Percentiles rank a stretch among this genome's conserved stretches.
Evolutionary conservation across 1,139 yeast species (phyloP).

Genomic region (Lodderomyces parapsilosis): DNA sequence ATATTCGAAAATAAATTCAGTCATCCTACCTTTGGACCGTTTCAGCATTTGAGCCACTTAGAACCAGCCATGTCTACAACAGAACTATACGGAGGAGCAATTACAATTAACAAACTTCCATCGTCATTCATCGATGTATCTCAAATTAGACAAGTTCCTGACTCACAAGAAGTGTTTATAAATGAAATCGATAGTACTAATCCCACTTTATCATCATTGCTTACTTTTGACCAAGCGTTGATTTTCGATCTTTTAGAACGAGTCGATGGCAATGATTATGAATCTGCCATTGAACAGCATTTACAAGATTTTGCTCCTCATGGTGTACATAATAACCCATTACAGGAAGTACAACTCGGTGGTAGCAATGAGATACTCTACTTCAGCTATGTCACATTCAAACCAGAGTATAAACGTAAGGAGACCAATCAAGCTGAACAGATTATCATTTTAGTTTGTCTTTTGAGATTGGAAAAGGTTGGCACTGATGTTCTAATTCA

Average conservation of each 20-base stretch:
- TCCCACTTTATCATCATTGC: slow-evolving; percentile 10
- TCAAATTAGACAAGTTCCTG: slow-evolving; percentile 74
- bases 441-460: slow-evolving; percentile 31
- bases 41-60: neutral
- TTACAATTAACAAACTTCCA: slow-evolving; percentile 46
- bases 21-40: neutral
- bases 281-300: slow-evolving; percentile 39
- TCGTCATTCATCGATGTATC: slow-evolving; percentile 59
- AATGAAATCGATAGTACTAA: slow-evolving; percentile 26
- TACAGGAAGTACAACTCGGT: slow-evolving; percentile 7
- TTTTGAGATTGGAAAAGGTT: slow-evolving; percentile 50
- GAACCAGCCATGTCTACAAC: slow-evolving; percentile 7
- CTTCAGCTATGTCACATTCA: slow-evolving; percentile 10
- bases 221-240: slow-evolving; percentile 52
- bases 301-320: slow-evolving; percentile 35
- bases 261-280: slow-evolving; percentile 38
- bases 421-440: slow-evolving; percentile 9
- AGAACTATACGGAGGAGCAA: slow-evolving; percentile 73
- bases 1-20: too few species aligned
- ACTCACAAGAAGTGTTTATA: slow-evolving; percentile 83
- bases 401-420: slow-evolving; percentile 9
- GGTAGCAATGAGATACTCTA: slow-evolving; percentile 5
- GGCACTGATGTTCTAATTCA: slow-evolving; percentile 65
- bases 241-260: slow-evolving; percentile 72
- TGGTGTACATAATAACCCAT: slow-evolving; percentile 6